Evolutionary conservation across 208 protist species (phyloP), one percentile per base, ranked within the genome.

Genomic region (Ichthyophonus hoferi): DNA sequence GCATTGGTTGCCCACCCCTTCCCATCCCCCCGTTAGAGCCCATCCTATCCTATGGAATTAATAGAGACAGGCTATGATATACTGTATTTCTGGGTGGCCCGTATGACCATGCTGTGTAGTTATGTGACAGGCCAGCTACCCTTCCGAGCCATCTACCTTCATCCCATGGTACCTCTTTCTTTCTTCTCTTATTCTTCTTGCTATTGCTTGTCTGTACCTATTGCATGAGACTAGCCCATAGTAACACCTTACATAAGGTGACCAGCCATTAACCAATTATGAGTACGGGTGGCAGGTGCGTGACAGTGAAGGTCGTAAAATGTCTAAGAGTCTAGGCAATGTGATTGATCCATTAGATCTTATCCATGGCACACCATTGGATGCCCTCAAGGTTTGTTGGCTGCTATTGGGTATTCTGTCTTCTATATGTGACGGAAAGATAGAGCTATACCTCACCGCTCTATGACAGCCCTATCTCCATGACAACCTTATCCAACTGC

Each of bases 31-130:
- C n/a, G n/a, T n/a, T n/a, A n/a, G n/a, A n/a, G n/a, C n/a, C n/a
- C n/a, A n/a, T 42, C 33, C 34, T 88, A 88, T 33, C 88, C 88
- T 67, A 35, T 90, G 7, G 35, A 14, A 33, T 1, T 90, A 17
- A 42, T 94, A 87, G 92, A 98, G 79, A 95, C 94, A 31, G 99
- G 99, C 34, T 91, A 96, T 83, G 99, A 99, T 93, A 99, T 99
- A 90, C 88, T 99, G 37, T 99, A 99, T 95, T 99, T 99, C 94
- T 99, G 99, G 99, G 99, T 99, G 1, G 98, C 99, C 31, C 94
- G 99, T 87, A 99, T 99, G 99, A 98, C 99, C n/a, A 99, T 99
- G 98, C 96, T 98, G 81, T 97, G 97, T 79, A 92, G 98, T 12
- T 92, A 98, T 88, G 94, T 99, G 38, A 99, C 96, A 17, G 96